Base-by-base conservation (phyloP, 179 eudicot genomes). In the Spinacia oleracea region DNA sequence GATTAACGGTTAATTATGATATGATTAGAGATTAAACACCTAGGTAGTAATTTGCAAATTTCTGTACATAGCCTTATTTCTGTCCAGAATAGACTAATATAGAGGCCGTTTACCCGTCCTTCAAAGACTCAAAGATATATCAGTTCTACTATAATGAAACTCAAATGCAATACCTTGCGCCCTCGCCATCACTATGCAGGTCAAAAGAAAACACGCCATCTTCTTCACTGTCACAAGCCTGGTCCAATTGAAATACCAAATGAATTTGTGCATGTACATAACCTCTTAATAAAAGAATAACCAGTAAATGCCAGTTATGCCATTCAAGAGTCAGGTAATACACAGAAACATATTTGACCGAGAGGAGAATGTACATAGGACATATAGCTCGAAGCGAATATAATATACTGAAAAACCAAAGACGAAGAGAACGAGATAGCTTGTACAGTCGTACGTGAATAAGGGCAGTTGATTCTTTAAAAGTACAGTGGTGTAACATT, bases 181-280 rank as follows among this genome's bases (percentile, higher is more conserved):
- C 98, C 27, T 91, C 98, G 46, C 96, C 98, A 72, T 94, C 97
- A 81, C 97, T 94, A 74, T 94, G 97, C 90, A 90, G 72, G 86
- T 94, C 97, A 79, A 91, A 94, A 68, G 91, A 84, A 84, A 92
- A 90, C 80, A 92, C 80, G 72, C 94, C 97, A 55, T 94, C 97
- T 38, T 91, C 93, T 81, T 89, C 98, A 77, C 70, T 74, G 71
- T 91, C 87, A 77, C 98, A 94, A 64, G 94, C 93, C 98, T 94
- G 83, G 73, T 29, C 56, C 68, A 78, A 50, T 77, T 67, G 70
- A 81, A 35, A 69, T 14, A 72, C 40, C 66, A 82, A 69, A 69
- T 73, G 69, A 66, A 34, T 56, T 32, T 45, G 29, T 16, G 59
- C 80, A 72, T n/a, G 6, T 34, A 40, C 21, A 73, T 1, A 12